Evolutionary conservation across 257 asterid genomes (phyloP), one percentile per base, ranked within the genome.

Genomic region (Scutellaria galericulata): DNA sequence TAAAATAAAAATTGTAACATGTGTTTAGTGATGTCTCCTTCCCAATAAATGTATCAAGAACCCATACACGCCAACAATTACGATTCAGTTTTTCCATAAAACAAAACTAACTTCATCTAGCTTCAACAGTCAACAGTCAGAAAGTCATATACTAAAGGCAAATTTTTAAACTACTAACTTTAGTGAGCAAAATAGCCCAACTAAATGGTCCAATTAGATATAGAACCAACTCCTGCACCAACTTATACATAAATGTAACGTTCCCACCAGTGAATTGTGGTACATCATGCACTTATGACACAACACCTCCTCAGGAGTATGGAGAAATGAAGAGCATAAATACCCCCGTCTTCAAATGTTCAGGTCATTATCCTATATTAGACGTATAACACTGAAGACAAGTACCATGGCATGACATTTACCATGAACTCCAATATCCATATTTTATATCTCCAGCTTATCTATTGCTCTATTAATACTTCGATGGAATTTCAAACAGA

Each of bases 391-490:
- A 61, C 42, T 42, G 31, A 53, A 44, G 20, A 20, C 59, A 68
- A 39, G n/a, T 46, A 53, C 13, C 27, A 1, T 37, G 27, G 41
- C 7, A 31, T 8, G 53, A 39, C 7, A 63, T 42, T 10, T 27
- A 70, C 35, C 66, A 59, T 22, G 74, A 50, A 55, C 48, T 7
- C 13, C 14, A 45, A 11, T 22, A 37, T 13, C 8, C 50, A 57
- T 7, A 14, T 61, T 54, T 72, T 44, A 37, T 18, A 11, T 37
- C 46, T 56, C 68, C 55, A 65, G 48, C 72, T 45, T 22, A 68
- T 27, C 42, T 20, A 62, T 45, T 54, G 59, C 24, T 40, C 39
- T 50, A 66, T 42, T 24, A 41, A 68, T 24, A 42, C 53, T 59
- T 9, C 18, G 47, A 72, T 41, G 20, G 12, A 72, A 6, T 40